phyloP scores from a whole-genome alignment of 345 rosid genomes.

The Limnanthes douglasii region DNA sequence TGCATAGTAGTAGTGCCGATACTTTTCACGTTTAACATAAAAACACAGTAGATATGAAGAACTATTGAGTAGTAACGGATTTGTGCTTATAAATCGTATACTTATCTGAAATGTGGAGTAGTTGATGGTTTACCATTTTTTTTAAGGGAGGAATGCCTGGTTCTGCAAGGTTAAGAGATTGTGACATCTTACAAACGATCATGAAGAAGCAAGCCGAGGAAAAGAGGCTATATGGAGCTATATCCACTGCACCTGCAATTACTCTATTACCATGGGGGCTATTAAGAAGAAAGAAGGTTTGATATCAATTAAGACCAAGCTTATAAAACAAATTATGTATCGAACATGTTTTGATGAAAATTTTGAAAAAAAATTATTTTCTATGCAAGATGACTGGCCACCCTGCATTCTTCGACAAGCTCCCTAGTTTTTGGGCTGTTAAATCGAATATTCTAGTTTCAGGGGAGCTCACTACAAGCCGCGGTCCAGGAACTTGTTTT shows the following conservation, averaged over 20 bases:
- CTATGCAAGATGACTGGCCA: slow-evolving; percentile 79
- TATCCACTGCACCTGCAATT: slow-evolving; percentile 87
- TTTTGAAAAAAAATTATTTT: no score
- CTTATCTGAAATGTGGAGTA: no score
- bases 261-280: slow-evolving; percentile 98
- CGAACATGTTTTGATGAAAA: no score
- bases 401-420: slow-evolving; percentile 71
- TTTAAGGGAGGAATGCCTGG: slow-evolving; percentile 98
- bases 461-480: slow-evolving; percentile 86
- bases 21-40: no score
- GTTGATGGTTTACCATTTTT: no score
- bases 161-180: slow-evolving; percentile 72
- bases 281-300: slow-evolving; percentile 55
- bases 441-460: slow-evolving; percentile 75
- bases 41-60: no score
- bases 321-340: no score
- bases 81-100: no score
- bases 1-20: no score
- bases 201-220: slow-evolving; percentile 64
- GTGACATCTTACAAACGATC: slow-evolving; percentile 43
- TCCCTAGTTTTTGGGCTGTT: slow-evolving; percentile 90
- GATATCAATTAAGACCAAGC: slow-evolving; percentile 1
- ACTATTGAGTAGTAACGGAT: no score
- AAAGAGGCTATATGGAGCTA: slow-evolving; percentile 71
- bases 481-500: slow-evolving; percentile 87